phyloP scores from a whole-genome alignment of 805 yeast species.

The Kodamaea leandrae region DNA sequence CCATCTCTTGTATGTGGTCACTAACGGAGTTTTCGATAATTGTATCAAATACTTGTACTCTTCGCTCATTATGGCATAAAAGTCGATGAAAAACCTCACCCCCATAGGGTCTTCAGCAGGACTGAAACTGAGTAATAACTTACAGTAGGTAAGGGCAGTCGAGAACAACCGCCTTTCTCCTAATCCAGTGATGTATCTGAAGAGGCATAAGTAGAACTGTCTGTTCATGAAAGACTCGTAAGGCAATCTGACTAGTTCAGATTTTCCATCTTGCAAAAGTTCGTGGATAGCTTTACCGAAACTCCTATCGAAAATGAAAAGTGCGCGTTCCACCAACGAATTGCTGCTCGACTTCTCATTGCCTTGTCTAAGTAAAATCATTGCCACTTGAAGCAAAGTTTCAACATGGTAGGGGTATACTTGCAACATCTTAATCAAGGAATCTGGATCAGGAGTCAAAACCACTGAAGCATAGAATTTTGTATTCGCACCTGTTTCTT shows the following conservation, averaged over 20 bases:
- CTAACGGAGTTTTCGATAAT: slow-evolving; percentile 54
- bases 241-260: slow-evolving; percentile 66
- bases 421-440: slow-evolving; percentile 56
- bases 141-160: slow-evolving; percentile 77
- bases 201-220: slow-evolving; percentile 69
- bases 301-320: slow-evolving; percentile 77
- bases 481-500: slow-evolving; percentile 42
- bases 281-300: slow-evolving; percentile 57
- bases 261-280: slow-evolving; percentile 43
- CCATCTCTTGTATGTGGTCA: slow-evolving; percentile 62
- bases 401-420: slow-evolving; percentile 72
- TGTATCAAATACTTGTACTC: slow-evolving; percentile 63
- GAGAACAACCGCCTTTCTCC: slow-evolving; percentile 74
- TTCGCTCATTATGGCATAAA: slow-evolving; percentile 64
- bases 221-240: slow-evolving; percentile 73
- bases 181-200: slow-evolving; percentile 65
- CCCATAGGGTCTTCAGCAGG: slow-evolving; percentile 86
- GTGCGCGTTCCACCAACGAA: slow-evolving; percentile 71
- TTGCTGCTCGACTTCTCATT: slow-evolving; percentile 65
- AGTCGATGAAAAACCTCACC: slow-evolving; percentile 78
- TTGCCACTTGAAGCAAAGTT: slow-evolving; percentile 74
- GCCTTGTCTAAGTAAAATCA: slow-evolving; percentile 73
- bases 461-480: slow-evolving; percentile 63
- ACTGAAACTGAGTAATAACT: slow-evolving; percentile 61
- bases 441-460: slow-evolving; percentile 76